Conservation (phyloP, 495 filamentous ascomycete genomes). For the Xylaria scruposa region DNA sequence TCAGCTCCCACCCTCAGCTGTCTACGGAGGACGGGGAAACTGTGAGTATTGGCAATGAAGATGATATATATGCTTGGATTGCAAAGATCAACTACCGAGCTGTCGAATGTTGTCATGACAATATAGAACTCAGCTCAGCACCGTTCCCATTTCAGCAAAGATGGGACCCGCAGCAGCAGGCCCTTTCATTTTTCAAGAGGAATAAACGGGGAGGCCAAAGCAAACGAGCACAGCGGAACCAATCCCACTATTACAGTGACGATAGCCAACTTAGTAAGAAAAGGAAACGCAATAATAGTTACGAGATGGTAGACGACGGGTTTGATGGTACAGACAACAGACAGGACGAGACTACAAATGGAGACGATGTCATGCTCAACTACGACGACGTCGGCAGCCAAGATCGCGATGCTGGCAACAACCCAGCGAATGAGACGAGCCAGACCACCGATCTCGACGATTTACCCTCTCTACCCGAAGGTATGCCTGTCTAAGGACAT, state of each 20-base stretch:
- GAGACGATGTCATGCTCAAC: constrained; percentile 52
- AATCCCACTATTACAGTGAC: constrained; percentile 49
- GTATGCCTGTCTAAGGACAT: constrained; percentile 47
- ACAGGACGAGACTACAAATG: constrained; percentile 35
- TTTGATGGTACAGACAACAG: constrained; percentile 29
- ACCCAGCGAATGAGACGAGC: constrained; percentile 40
- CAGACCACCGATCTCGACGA: constrained; percentile 57
- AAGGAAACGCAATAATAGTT: constrained; percentile 54
- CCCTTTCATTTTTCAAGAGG: constrained; percentile 35
- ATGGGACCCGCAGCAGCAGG: constrained; percentile 80
- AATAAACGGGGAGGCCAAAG: constrained; percentile 45
- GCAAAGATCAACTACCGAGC: constrained; percentile 73
- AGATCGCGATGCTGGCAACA: constrained; percentile 38
- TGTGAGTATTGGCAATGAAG: constrained; percentile 26
- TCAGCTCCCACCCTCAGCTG: background rate
- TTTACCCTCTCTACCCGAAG: constrained; percentile 70
- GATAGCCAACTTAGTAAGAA: constrained; percentile 59
- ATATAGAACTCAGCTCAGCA: constrained; percentile 75
- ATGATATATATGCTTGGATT: constrained; percentile 67
- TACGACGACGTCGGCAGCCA: constrained; percentile 57
- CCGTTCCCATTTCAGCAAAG: constrained; percentile 90
- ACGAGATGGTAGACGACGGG: constrained; percentile 37
- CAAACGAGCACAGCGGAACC: constrained; percentile 50
- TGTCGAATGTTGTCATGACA: constrained; percentile 81
- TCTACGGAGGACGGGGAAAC: background rate